Evolutionary conservation across 1,139 yeast species (phyloP).

Genomic region (Pichiaceae sp.): DNA sequence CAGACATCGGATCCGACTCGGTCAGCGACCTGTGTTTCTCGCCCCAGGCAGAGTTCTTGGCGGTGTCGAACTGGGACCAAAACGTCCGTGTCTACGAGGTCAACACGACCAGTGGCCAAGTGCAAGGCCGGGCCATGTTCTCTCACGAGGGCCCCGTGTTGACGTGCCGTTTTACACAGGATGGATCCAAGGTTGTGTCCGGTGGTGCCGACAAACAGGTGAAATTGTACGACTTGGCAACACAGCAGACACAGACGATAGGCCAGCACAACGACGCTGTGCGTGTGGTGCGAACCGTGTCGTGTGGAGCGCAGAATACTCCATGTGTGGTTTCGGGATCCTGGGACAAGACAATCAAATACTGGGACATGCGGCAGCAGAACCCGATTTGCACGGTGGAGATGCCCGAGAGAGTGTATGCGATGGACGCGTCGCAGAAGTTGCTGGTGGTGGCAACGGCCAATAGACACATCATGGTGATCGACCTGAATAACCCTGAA

Average conservation of each 20-base stretch:
- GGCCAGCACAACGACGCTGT: slow-evolving; percentile 87
- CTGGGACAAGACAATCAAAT: slow-evolving; percentile 91
- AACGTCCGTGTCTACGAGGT: slow-evolving; percentile 91
- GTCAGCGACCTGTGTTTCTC: slow-evolving; percentile 83
- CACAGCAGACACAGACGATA: slow-evolving; percentile 76
- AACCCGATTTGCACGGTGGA: slow-evolving; percentile 75
- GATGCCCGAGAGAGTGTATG: slow-evolving; percentile 85
- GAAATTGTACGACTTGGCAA: slow-evolving; percentile 69
- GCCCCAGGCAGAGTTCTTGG: slow-evolving; percentile 78
- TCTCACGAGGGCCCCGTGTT: slow-evolving; percentile 90
- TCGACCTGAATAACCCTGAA: slow-evolving; percentile 80
- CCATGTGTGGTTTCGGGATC: slow-evolving; percentile 89
- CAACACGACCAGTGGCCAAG: slow-evolving; percentile 42
- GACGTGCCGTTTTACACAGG: slow-evolving; percentile 71
- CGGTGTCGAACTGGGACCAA: slow-evolving; percentile 92
- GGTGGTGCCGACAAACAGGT: slow-evolving; percentile 95
- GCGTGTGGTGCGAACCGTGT: slow-evolving; percentile 63
- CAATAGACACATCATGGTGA: slow-evolving; percentile 69
- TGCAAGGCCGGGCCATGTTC: slow-evolving; percentile 82
- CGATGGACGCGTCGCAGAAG: slow-evolving; percentile 80
- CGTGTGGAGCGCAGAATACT: slow-evolving; percentile 72
- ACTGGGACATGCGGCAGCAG: slow-evolving; percentile 90
- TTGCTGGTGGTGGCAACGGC: slow-evolving; percentile 89
- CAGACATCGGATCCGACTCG: slow-evolving; percentile 88
- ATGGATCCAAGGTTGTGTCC: slow-evolving; percentile 80